A percentile compares a stretch with the other conserved stretches of the same genome.
Conservation (phyloP, 441 rosid species). For the Populus hybrid region DNA sequence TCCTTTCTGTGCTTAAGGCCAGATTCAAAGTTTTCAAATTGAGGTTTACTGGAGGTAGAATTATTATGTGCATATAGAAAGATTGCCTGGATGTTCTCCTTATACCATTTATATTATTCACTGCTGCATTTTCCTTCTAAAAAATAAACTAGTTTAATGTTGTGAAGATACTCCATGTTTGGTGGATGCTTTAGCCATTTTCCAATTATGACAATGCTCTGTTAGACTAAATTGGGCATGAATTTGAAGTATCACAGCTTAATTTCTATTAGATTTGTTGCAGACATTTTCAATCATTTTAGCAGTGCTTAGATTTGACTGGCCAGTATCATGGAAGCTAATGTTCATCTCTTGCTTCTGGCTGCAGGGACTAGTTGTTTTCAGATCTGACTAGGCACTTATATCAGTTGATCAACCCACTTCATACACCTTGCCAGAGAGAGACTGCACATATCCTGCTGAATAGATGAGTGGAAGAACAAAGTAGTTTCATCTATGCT, state of each 20-base stretch:
- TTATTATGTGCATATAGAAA: not conserved
- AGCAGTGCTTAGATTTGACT: not conserved
- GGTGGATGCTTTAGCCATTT: not conserved
- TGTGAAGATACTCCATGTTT: not conserved
- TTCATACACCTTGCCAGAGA: not conserved
- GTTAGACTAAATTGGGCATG: not conserved
- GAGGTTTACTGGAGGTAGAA: not conserved
- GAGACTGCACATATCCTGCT: not conserved
- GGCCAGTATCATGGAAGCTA: not conserved
- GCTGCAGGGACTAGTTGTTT: not conserved
- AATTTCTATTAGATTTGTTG: not conserved
- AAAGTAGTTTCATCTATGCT: not conserved
- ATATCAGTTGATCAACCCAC: not conserved
- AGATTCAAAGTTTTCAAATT: not conserved
- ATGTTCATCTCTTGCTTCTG: not conserved
- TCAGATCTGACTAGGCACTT: not conserved
- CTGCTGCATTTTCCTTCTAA: not conserved
- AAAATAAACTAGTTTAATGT: not conserved
- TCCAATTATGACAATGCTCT: not conserved
- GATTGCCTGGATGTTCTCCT: not conserved
- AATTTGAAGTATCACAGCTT: not conserved
- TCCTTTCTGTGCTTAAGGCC: not conserved
- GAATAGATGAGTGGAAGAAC: not conserved
- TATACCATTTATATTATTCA: not conserved
- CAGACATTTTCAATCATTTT: not conserved